Base-by-base conservation (phyloP, 2,329 filamentous ascomycete genomes). In the Apiospora marii region DNA sequence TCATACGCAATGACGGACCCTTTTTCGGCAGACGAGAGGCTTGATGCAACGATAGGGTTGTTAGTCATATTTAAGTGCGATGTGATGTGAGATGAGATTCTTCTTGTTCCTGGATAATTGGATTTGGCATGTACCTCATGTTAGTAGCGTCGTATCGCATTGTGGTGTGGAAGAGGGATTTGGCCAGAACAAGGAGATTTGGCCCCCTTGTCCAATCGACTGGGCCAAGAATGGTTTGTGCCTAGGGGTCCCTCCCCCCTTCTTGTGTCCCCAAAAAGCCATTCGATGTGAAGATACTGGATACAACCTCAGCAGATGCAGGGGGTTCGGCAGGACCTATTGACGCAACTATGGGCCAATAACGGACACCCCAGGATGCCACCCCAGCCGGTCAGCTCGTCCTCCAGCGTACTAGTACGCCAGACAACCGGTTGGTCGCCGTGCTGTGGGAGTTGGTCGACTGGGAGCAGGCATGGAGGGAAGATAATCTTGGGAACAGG, bases 131-230 rank as follows among this genome's bases (percentile, higher is more conserved):
- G 58, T 64, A 64, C 58, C 58, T 64, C 53, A 61, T 61, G 53
- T 61, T 64, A 64, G 34, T 24, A 64, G 34, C 58, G 58, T 64
- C 58, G 58, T 14, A 64, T 64, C 58, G 58, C 58, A 64, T 64
- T 64, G 58, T 41, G 58, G 58, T 64, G 58, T 41, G 19, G 58
- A 41, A 64, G 58, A 10, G 58, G 34, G 10, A 13, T 41, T 64
- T 64, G 58, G 34, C 58, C 34, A 61, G 53, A 58, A 61, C 53
- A 34, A 61, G 58, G 34, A 64, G 58, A 64, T 41, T 64, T 41
- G 58, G 58, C 58, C 58, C 58, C 58, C 58, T 64, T 64, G 58
- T 41, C 58, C 58, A 64, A 64, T 64, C 58, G 58, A 64, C 58
- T 64, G 58, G 58, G 58, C 58, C 58, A 41, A 41, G 58, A 41